Percentiles rank a stretch among this genome's conserved stretches.
These are phyloP conservation scores for Boletus coccyginus DNA, from an alignment of 768 basidiomycete genomes.

Conservation along the genomic window DNA sequence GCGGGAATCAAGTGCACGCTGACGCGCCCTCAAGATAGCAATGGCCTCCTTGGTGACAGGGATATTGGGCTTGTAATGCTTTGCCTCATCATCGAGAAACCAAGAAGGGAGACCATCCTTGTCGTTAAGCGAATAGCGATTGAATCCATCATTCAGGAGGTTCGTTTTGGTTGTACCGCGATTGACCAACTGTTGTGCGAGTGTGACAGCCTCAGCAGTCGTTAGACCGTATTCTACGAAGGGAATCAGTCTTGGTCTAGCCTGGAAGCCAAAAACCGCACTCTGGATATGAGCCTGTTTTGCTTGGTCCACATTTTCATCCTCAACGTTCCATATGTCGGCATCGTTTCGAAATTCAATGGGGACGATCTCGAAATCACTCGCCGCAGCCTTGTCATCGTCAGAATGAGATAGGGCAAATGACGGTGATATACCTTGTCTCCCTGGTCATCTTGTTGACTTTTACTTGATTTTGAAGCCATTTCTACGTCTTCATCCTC, in stretches of 20 bases:
- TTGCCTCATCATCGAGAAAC: slow-evolving; percentile 97
- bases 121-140: slow-evolving; percentile 85
- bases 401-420: slow-evolving; percentile 7
- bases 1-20: slow-evolving; percentile 91
- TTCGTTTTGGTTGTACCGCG: slow-evolving; percentile 84
- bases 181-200: slow-evolving; percentile 91
- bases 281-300: slow-evolving; percentile 67
- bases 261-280: slow-evolving; percentile 34
- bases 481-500: slow-evolving; percentile 24
- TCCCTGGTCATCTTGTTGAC: slow-evolving; percentile 28
- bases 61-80: slow-evolving; percentile 89
- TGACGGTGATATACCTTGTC: slow-evolving; percentile 23
- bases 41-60: slow-evolving; percentile 98
- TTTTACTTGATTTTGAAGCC: slow-evolving; percentile 30
- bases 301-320: slow-evolving; percentile 69
- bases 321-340: slow-evolving; percentile 79
- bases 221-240: slow-evolving; percentile 71
- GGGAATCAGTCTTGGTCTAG: slow-evolving; percentile 1
- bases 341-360: slow-evolving; percentile 52
- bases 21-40: slow-evolving; percentile 77
- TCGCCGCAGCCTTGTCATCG: slow-evolving; percentile 21
- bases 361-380: slow-evolving; percentile 77
- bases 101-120: slow-evolving; percentile 92
- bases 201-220: slow-evolving; percentile 86
- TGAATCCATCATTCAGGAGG: slow-evolving; percentile 94